Evolutionary conservation across 2,329 filamentous ascomycete species (phyloP).

Genomic region (Aspergillus ochraceus): DNA sequence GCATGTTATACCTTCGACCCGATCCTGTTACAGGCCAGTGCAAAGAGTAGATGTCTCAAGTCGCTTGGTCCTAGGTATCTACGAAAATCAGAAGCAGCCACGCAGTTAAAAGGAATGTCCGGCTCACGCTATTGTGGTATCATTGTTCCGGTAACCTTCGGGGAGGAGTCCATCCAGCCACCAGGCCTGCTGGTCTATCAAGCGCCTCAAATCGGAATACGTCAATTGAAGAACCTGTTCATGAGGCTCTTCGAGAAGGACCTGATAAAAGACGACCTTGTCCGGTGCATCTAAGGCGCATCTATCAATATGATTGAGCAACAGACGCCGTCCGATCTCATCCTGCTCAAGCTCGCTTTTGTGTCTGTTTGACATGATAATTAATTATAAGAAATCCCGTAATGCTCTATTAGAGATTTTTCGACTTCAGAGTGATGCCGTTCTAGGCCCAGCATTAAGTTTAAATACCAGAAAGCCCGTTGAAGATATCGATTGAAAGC

Average conservation of each 20-base stretch:
- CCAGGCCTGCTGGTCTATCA: constrained; percentile 7
- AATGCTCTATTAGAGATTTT: neutral
- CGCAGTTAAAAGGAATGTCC: neutral
- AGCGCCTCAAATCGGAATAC: neutral
- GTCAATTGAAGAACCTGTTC: neutral
- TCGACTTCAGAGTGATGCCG: no score
- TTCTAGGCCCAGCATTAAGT: no score
- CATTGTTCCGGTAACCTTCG: neutral
- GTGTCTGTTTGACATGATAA: neutral
- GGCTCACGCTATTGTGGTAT: constrained; percentile 1
- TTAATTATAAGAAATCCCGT: neutral
- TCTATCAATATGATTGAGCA: neutral
- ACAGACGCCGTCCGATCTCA: neutral
- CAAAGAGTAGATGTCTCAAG: constrained; percentile 1
- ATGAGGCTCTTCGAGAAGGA: neutral
- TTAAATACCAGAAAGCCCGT: no score
- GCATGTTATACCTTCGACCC: neutral
- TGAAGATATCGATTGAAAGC: no score
- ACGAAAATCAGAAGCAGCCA: no score
- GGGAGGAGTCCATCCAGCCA: neutral
- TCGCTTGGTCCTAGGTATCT: constrained; percentile 9
- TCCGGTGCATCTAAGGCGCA: neutral
- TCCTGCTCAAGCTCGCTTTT: neutral
- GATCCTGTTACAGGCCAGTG: constrained; percentile 4
- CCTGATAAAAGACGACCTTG: neutral